Evolutionary conservation across 345 rosid genomes (phyloP).

Genomic region (thale cress (Arabidopsis thaliana)): TAIR10.1 NC_003075.7:13994001-13994500

Average conservation of each 20-base stretch:
- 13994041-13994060: slow-evolving; percentile 62
- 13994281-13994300: slow-evolving; percentile 98
- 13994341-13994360: not conserved
- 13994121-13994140: slow-evolving; percentile 77
- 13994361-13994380: slow-evolving; percentile 19
- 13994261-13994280: slow-evolving; percentile 72
- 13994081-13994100: slow-evolving; percentile 80
- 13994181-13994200: slow-evolving; percentile 99
- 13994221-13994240: slow-evolving; percentile 70
- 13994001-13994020: not conserved
- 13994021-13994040: not conserved
- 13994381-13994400: slow-evolving; percentile 49
- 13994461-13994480: slow-evolving; percentile 82
- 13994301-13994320: slow-evolving; percentile 61
- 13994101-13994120: slow-evolving; percentile 94
- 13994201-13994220: slow-evolving; percentile 91
- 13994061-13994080: slow-evolving; percentile 95
- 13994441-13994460: slow-evolving; percentile 86
- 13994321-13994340: not conserved
- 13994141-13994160: slow-evolving; percentile 80
- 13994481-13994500: slow-evolving; percentile 75
- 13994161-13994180: slow-evolving; percentile 99
- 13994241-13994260: slow-evolving; percentile 76
- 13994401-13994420: slow-evolving; percentile 87
- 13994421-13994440: slow-evolving; percentile 85